phyloP scores from a whole-genome alignment of 139 green algal genomes.

The Nannochloris sp. region DNA sequence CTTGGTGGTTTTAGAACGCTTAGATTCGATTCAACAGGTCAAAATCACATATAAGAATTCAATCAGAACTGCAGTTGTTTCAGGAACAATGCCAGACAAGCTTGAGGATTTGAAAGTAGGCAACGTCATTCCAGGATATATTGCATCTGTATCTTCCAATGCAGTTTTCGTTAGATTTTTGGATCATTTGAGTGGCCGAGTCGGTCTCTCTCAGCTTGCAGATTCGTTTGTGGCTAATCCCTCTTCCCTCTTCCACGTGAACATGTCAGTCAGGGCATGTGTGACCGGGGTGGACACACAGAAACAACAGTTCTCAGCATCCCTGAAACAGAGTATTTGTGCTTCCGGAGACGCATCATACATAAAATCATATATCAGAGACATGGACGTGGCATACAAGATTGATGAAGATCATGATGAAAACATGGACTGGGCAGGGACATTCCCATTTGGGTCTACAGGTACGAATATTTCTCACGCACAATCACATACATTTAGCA shows the following conservation, averaged over 20 bases:
- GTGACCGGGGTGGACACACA: conserved; percentile 34
- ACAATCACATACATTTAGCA: no score
- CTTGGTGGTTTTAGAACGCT: not conserved
- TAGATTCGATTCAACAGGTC: conserved; percentile 9
- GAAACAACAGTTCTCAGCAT: conserved; percentile 32
- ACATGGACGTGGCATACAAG: conserved; percentile 30
- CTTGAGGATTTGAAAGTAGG: conserved; percentile 38
- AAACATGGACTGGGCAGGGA: conserved; percentile 8
- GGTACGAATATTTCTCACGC: no score
- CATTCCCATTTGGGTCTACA: conserved; percentile 10
- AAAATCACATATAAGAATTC: conserved; percentile 56
- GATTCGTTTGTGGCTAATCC: conserved; percentile 73
- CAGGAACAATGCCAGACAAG: conserved; percentile 25
- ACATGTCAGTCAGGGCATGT: conserved; percentile 62
- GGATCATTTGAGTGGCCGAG: conserved; percentile 58
- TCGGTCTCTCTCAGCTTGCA: conserved; percentile 61
- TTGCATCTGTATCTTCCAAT: conserved; percentile 58
- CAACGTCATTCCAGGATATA: conserved; percentile 60
- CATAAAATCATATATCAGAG: conserved; percentile 34
- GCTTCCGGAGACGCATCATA: conserved; percentile 25
- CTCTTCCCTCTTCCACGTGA: conserved; percentile 38
- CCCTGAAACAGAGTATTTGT: conserved; percentile 53
- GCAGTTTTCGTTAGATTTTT: conserved; percentile 82
- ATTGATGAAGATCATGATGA: conserved; percentile 15
- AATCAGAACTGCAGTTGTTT: conserved; percentile 37